Base-by-base conservation (phyloP, 2,329 filamentous ascomycete genomes). In the Penicillium sp. region DNA sequence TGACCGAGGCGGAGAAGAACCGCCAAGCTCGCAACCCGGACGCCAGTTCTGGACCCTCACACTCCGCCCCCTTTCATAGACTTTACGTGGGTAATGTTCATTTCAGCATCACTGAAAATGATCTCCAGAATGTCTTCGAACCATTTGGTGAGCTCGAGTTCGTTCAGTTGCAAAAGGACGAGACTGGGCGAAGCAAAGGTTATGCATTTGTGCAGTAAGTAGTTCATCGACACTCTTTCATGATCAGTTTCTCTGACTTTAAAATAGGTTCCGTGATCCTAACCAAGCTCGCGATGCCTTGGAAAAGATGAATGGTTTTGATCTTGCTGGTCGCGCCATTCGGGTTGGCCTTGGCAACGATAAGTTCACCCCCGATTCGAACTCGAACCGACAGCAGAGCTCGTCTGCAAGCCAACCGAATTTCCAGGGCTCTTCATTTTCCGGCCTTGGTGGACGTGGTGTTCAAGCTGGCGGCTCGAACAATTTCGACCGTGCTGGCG, bases 81-180 rank as follows among this genome's bases (percentile, higher is more conserved):
- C 88, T 99, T 56, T 99, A 97, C 75, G 93, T 99, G 65, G 94
- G 94, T 76, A 99, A 99, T 74, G 97, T 99, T 66, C 94, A 99
- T 80, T 99, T 99, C 83, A 97, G 92, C 74, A 96, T 99, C 73
- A 97, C 92, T 71, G 94, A 99, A 78, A 87, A 88, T 74, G 95
- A 99, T 77, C 81, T 99, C 63, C 89, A 93, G 81, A 92, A 93
- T 72, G 92, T 99, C 58, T 99, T 99, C 75, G 91, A 95, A 78
- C 93, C 94, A 1, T 99, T 97, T 76, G 94, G 94, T 67, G 92
- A 96, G 78, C 87, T 99, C 54, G 94, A 97, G 73, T 97, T 97
- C 75, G 92, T 97, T 55, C 92, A 97, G 73, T 83, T 99, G 54
- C 95, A 99, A 75, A 97, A 96, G 78, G 95, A 99, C 68, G 94